phyloP scores from a whole-genome alignment of 805 yeast species.

The Candida yuanshanica region DNA sequence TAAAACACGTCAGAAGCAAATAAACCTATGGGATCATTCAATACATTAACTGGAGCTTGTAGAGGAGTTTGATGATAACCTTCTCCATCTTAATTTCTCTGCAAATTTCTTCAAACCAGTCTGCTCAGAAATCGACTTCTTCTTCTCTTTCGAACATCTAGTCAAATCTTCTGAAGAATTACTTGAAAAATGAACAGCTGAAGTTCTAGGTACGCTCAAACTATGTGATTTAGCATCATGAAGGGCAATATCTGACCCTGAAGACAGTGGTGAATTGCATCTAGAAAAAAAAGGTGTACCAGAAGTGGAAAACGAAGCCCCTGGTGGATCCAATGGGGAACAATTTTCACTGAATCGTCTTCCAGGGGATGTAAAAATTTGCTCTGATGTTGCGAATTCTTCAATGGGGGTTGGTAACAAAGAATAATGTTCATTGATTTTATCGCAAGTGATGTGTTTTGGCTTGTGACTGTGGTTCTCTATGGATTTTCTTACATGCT shows the following conservation, averaged over 20 bases:
- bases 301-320: background rate
- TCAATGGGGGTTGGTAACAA: slow-evolving; percentile 15
- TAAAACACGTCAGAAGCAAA: background rate
- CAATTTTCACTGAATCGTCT: slow-evolving; percentile 15
- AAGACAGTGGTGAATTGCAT: slow-evolving; percentile 15
- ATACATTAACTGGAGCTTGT: slow-evolving; percentile 12
- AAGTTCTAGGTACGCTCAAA: slow-evolving; percentile 3
- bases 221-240: background rate
- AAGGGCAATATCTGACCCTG: slow-evolving; percentile 6
- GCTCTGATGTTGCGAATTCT: background rate
- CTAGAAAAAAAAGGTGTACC: slow-evolving; percentile 3
- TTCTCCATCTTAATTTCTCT: slow-evolving; percentile 25
- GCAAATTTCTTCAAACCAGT: slow-evolving; percentile 24
- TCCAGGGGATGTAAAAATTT: background rate
- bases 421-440: slow-evolving; percentile 12
- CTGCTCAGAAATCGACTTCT: slow-evolving; percentile 10
- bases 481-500: slow-evolving; percentile 8
- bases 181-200: background rate
- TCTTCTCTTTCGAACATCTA: slow-evolving; percentile 6
- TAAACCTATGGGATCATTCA: background rate
- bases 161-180: slow-evolving; percentile 12
- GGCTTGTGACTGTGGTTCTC: slow-evolving; percentile 7
- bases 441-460: slow-evolving; percentile 3
- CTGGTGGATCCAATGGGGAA: slow-evolving; percentile 17
- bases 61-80: slow-evolving; percentile 23